Evolutionary conservation across 2,329 filamentous ascomycete genomes (phyloP).

Genomic region (Nannizziopsis arthrosporioides): DNA sequence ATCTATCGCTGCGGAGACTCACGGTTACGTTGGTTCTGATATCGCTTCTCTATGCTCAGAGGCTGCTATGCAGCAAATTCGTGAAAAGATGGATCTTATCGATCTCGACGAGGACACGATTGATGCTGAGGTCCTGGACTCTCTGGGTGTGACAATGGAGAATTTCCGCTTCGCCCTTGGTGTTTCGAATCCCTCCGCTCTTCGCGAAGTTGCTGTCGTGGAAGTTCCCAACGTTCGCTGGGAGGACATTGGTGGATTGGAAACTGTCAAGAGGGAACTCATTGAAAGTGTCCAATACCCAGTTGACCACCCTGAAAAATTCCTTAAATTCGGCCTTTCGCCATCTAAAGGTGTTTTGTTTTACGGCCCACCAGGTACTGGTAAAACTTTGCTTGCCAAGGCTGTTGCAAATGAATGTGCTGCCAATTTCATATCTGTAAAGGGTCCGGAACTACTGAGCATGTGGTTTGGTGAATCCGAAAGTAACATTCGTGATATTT

Average conservation of each 20-base stretch:
- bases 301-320: slow-evolving; percentile 98
- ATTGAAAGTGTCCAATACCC: slow-evolving; percentile 98
- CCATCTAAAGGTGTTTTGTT: slow-evolving; percentile 97
- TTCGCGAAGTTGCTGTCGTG: slow-evolving; percentile 96
- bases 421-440: slow-evolving; percentile 99
- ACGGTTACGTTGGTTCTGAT: slow-evolving; percentile 98
- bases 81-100: slow-evolving; percentile 99
- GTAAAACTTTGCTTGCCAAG: slow-evolving; percentile 99
- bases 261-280: slow-evolving; percentile 97
- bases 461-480: slow-evolving; percentile 99
- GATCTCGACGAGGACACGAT: slow-evolving; percentile 98
- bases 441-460: slow-evolving; percentile 93
- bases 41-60: slow-evolving; percentile 96
- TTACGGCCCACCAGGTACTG: slow-evolving; percentile 97
- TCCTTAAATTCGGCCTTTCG: slow-evolving; percentile 98
- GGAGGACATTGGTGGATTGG: slow-evolving; percentile 98
- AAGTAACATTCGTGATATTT: slow-evolving; percentile 99
- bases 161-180: slow-evolving; percentile 99
- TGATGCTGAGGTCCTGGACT: slow-evolving; percentile 95
- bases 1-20: slow-evolving; percentile 91
- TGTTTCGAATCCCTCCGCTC: slow-evolving; percentile 94
- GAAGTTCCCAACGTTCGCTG: slow-evolving; percentile 98
- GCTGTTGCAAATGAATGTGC: slow-evolving; percentile 98
- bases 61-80: slow-evolving; percentile 99
- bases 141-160: slow-evolving; percentile 97